Conservation (phyloP, 805 yeast species). For the Ogataea methanolica region DNA sequence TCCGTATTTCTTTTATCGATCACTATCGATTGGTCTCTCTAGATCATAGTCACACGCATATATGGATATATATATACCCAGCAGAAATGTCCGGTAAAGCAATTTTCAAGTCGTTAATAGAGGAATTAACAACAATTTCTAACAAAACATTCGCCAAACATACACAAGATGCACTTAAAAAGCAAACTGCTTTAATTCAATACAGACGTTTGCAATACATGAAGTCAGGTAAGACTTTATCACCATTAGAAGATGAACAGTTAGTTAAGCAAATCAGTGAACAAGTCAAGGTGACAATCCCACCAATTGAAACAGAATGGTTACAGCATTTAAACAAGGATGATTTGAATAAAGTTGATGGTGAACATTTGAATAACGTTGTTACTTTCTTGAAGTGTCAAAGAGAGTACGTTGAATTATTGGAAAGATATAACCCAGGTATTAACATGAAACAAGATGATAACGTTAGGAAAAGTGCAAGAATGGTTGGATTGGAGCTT, state of each 20-base stretch:
- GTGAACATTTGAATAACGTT: conserved; percentile 51
- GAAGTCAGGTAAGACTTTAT: conserved; percentile 32
- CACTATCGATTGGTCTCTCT: not conserved
- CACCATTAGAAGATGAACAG: conserved; percentile 29
- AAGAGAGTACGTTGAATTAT: conserved; percentile 67
- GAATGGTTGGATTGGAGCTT: conserved; percentile 78
- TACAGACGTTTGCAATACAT: conserved; percentile 45
- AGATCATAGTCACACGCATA: not conserved
- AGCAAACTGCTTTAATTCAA: conserved; percentile 40
- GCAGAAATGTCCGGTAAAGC: conserved; percentile 21
- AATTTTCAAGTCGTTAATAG: conserved; percentile 28
- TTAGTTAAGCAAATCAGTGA: conserved; percentile 33
- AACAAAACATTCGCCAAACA: conserved; percentile 34
- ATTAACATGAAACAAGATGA: conserved; percentile 73
- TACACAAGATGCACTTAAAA: conserved; percentile 36
- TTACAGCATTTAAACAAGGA: conserved; percentile 26
- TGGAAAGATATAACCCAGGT: conserved; percentile 87
- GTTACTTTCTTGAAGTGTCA: conserved; percentile 64
- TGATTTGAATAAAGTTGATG: conserved; percentile 17
- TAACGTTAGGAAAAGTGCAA: conserved; percentile 74
- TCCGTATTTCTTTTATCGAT: not conserved
- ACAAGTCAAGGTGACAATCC: conserved; percentile 24
- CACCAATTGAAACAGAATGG: conserved; percentile 22
- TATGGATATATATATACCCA: not conserved
- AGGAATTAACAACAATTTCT: conserved; percentile 37